A percentile compares a stretch with the other conserved stretches of the same genome.
Conservation (phyloP, 1,284 basidiomycete species). For the Austroboletus olivaceoglutinosus region DNA sequence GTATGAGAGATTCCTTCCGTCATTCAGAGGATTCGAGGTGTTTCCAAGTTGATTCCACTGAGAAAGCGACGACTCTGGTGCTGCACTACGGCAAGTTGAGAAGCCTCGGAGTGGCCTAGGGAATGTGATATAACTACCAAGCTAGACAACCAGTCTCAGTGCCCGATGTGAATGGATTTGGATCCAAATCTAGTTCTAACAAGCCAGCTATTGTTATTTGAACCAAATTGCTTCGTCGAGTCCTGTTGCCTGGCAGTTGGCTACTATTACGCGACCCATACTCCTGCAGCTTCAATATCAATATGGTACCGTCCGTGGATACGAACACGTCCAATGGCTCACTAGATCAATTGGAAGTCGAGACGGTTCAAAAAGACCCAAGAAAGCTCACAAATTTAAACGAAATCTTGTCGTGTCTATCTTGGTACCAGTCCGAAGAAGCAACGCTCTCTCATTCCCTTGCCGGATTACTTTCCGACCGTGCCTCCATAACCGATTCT, state of each 20-base stretch:
- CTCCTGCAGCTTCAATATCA: neutral
- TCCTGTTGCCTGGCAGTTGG: too few species aligned
- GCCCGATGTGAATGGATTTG: too few species aligned
- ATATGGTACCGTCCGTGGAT: conserved; percentile 9
- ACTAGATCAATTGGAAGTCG: conserved; percentile 11
- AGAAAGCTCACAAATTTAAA: conserved; percentile 60
- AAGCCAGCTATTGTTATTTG: too few species aligned
- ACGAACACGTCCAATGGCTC: conserved; percentile 5
- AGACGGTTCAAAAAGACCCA: conserved; percentile 37
- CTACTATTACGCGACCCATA: too few species aligned
- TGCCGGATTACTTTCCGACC: conserved; percentile 66
- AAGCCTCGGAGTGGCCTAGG: too few species aligned
- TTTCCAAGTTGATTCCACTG: conserved; percentile 12
- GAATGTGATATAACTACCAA: too few species aligned
- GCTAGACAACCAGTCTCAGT: too few species aligned
- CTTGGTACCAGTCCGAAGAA: conserved; percentile 76
- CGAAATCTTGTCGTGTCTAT: conserved; percentile 69
- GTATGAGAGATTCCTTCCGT: conserved; percentile 48
- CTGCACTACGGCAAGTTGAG: too few species aligned
- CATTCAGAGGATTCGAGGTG: conserved; percentile 23
- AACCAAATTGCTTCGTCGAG: too few species aligned
- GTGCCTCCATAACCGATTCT: conserved; percentile 64
- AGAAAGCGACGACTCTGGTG: too few species aligned
- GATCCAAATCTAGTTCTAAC: too few species aligned
- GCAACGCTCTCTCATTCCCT: conserved; percentile 76